Percentiles rank a stretch among this genome's conserved stretches.
These are phyloP conservation scores for Pseudogymnoascus destructans DNA, from an alignment of 2,329 filamentous ascomycete genomes.

Conservation along the genomic window DNA sequence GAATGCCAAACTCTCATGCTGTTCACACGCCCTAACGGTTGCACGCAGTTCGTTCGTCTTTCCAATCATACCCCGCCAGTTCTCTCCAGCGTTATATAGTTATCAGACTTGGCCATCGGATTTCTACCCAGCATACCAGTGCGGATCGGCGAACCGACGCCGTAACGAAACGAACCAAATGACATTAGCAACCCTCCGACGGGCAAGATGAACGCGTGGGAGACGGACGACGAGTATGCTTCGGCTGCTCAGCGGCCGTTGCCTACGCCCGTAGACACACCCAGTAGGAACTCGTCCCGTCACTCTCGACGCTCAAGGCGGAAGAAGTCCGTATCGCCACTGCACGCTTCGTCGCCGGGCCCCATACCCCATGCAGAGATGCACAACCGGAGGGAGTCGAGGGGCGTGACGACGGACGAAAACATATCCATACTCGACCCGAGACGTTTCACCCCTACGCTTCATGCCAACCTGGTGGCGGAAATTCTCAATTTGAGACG, in stretches of 20 bases:
- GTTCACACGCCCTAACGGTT: background rate
- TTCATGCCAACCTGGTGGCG: conserved; percentile 87
- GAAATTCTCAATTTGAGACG: conserved; percentile 80
- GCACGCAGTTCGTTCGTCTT: background rate
- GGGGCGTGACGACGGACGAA: conserved; percentile 52
- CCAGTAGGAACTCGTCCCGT: conserved; percentile 59
- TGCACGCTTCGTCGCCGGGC: conserved; percentile 47
- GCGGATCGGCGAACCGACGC: background rate
- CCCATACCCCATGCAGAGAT: conserved; percentile 37
- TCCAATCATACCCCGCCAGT: background rate
- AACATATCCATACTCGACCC: conserved; percentile 64
- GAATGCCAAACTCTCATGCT: background rate
- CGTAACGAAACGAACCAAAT: background rate
- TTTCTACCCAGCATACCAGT: background rate
- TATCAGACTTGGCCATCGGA: background rate
- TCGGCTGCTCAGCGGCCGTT: conserved; percentile 44
- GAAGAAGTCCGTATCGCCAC: conserved; percentile 48
- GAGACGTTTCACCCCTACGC: conserved; percentile 81
- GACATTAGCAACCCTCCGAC: background rate
- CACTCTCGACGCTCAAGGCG: conserved; percentile 42
- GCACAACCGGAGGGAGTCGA: conserved; percentile 37
- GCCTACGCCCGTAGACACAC: conserved; percentile 58
- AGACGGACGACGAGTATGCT: conserved; percentile 49
- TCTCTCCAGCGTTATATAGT: background rate
- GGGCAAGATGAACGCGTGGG: conserved; percentile 41